Evolutionary conservation across 2,329 filamentous ascomycete species (phyloP), one percentile per base, ranked within the genome.

Genomic region (Leptographium wingfieldii): DNA sequence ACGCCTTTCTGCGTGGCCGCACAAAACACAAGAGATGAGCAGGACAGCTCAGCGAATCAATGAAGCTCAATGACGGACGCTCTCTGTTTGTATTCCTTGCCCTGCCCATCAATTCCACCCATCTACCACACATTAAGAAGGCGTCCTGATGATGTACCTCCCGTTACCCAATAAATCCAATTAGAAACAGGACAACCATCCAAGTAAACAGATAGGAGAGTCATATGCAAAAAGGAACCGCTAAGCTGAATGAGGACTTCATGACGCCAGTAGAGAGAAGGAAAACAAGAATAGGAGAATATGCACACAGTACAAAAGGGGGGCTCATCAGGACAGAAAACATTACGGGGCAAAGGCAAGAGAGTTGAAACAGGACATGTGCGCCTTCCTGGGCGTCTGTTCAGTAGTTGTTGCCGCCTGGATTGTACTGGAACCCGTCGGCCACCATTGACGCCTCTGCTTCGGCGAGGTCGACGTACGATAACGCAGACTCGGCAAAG

Each of bases 1-100:
- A 78, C 58, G 76, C 78, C 4, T 97, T 96, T 70, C 78, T 89
- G 48, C 7, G 10, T 12, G 25, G 48, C 4, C 25, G 48, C 22
- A 25, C 33, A 35, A 35, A 2, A 9, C 33, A 35, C 33, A 35
- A 35, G 6, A 35, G 38, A 40, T 16, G 14, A 40, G 11, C 33
- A 38, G 35, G 3, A 14, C 11, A 11, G 35, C 33, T 35, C 22
- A 22, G 22, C 22, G 22, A 4, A 31, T 31, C 5, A 31, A 31
- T 31, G 3, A 31, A 31, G 29, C 22, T 31, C 33, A 35, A 16
- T 40, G 38, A 40, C 33, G 38, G 38, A 40, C 38, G 38, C 3
- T 40, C 38, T 40, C 38, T 40, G 12, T 16, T 40, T 16, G 9
- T 40, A 40, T 40, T 40, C 38, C 38, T 16, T 40, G 38, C 38